Base-by-base conservation (phyloP, 306 rosid species). In the Morella rubra region DNA sequence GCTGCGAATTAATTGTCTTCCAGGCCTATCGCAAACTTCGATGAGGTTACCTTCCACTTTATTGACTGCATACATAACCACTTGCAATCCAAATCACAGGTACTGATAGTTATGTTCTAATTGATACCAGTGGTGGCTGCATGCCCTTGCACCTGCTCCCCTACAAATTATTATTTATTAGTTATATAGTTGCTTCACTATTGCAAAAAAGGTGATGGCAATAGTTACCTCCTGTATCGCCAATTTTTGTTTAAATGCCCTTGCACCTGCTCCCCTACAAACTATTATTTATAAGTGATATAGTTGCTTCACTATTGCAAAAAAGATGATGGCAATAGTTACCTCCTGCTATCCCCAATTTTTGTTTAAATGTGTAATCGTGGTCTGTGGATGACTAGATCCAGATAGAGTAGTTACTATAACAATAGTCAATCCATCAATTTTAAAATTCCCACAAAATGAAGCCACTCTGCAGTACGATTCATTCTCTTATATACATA, bases 31-130 rank as follows among this genome's bases (percentile, higher is more conserved):
- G 85, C 81, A 69, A 89, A 87, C 83, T 96, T 82, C 74, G 97
- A 96, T 44, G 98, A 96, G 85, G 77, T 96, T 72, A 58, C 96
- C 50, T 91, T 87, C 82, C 99, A 96, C 90, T 96, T 89, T 60
- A 88, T 96, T 40, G 98, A 92, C 70, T 96, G 99, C 89, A 91
- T 96, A 76, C 96, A 91, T 74, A 87, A 83, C 80, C 82, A 88
- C 87, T 86, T 96, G 66, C 82, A 62, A 76, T 66, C 96, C 77
- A 94, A 84, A 79, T 19, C 52, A 46, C 89, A 79, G 93, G 97
- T 92, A 86, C 71, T 68, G 71, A 8, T 50, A 45, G 18, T 61
- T 60, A 65, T 72, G 44, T 24, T 46, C 52, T 44, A 51, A 52
- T 37, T 52, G 64, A 27, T 52, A 19, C 64, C 49, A 11, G 42